Evolutionary conservation across 2,329 filamentous ascomycete species (phyloP).

Genomic region (Scopulariopsis brevicaulis): DNA sequence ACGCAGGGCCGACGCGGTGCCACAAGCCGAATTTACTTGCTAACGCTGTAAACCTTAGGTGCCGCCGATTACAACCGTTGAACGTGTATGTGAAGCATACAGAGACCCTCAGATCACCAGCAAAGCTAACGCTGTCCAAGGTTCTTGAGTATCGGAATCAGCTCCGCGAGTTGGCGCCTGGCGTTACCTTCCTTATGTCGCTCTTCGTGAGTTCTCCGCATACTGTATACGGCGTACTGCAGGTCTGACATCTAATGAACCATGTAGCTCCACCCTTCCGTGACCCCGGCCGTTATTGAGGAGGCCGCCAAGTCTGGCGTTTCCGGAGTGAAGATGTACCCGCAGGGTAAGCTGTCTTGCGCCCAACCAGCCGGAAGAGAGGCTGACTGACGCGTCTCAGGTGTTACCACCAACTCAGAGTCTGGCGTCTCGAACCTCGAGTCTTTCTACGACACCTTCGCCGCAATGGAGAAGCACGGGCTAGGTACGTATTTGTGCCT

Average conservation of each 20-base stretch:
- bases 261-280: conserved; percentile 39
- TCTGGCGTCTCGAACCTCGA: conserved; percentile 61
- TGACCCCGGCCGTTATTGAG: conserved; percentile 58
- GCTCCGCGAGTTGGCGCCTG: conserved; percentile 47
- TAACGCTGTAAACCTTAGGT: conserved; percentile 7
- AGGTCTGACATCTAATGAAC: background rate
- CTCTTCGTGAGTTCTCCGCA: conserved; percentile 36
- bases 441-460: conserved; percentile 67
- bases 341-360: conserved; percentile 24
- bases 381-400: conserved; percentile 16
- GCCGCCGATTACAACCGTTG: conserved; percentile 39
- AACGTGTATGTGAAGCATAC: conserved; percentile 6
- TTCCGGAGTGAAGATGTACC: conserved; percentile 61
- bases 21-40: too few species aligned
- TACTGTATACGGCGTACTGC: conserved; percentile 5
- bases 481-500: conserved; percentile 23
- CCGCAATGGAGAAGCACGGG: conserved; percentile 76
- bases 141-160: conserved; percentile 55
- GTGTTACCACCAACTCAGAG: conserved; percentile 55
- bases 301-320: conserved; percentile 65
- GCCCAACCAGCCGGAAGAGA: conserved; percentile 2
- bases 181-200: conserved; percentile 63
- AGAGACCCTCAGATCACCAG: background rate
- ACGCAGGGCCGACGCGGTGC: too few species aligned
- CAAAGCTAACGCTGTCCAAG: conserved; percentile 17